A percentile compares a stretch with the other conserved stretches of the same genome.
Evolutionary conservation across 495 filamentous ascomycete genomes (phyloP).

Genomic region (Aspergillus avenaceus): DNA sequence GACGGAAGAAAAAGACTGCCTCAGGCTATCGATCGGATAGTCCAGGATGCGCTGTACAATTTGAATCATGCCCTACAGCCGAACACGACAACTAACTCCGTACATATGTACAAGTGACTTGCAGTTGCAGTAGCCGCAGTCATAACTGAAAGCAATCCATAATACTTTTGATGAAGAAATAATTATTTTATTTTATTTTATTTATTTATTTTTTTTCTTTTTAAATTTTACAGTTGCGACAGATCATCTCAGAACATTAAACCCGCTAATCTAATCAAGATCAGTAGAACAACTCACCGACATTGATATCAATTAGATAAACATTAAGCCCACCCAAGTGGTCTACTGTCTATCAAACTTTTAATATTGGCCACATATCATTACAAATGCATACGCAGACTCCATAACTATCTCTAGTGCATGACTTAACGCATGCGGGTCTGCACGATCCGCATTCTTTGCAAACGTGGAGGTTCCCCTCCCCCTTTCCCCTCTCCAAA

Average conservation of each 20-base stretch:
- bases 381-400: not conserved
- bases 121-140: not conserved
- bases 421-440: not conserved
- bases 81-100: not conserved
- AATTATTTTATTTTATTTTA: no score
- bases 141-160: no score
- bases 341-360: not conserved
- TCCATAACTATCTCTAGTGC: not conserved
- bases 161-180: no score
- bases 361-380: not conserved
- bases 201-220: no score
- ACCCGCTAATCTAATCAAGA: not conserved
- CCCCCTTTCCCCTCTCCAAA: no score
- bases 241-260: no score
- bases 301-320: not conserved
- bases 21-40: not conserved
- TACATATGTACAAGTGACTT: not conserved
- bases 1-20: not conserved
- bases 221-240: no score
- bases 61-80: not conserved
- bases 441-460: not conserved
- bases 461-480: not conserved
- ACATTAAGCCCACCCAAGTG: no score
- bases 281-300: not conserved
- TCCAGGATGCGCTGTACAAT: not conserved